phyloP scores from a whole-genome alignment of 768 basidiomycete genomes.

The Mycena rebaudengoi region DNA sequence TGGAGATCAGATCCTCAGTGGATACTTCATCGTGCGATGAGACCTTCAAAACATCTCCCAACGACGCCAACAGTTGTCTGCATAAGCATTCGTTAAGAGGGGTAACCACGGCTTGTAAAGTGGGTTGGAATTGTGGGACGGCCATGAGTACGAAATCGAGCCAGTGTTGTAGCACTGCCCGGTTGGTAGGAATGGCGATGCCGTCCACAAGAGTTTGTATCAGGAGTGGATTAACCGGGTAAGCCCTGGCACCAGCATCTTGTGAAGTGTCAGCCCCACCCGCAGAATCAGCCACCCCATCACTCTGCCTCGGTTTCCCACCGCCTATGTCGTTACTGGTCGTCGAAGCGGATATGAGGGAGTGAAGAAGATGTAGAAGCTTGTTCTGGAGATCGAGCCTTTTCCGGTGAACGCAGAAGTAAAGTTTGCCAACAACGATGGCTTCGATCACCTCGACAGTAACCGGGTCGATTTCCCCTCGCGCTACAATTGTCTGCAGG shows the following conservation, averaged over 20 bases:
- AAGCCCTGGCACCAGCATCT: slow-evolving; percentile 41
- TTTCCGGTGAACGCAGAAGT: slow-evolving; percentile 70
- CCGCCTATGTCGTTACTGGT: slow-evolving; percentile 41
- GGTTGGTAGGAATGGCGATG: slow-evolving; percentile 72
- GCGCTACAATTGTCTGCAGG: slow-evolving; percentile 81
- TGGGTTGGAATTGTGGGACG: slow-evolving; percentile 82
- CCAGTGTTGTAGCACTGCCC: slow-evolving; percentile 92
- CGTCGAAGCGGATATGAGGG: slow-evolving; percentile 75
- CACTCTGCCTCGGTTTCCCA: slow-evolving; percentile 39
- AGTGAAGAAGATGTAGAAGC: slow-evolving; percentile 89
- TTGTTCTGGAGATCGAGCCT: slow-evolving; percentile 92
- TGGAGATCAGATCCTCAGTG: slow-evolving; percentile 52
- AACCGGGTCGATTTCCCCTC: slow-evolving; percentile 77
- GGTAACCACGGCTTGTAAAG: slow-evolving; percentile 69
- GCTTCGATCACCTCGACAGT: slow-evolving; percentile 73
- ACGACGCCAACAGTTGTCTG: slow-evolving; percentile 64
- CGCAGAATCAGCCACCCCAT: slow-evolving; percentile 42
- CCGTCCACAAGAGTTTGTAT: slow-evolving; percentile 86
- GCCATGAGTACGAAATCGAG: slow-evolving; percentile 95
- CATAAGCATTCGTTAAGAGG: slow-evolving; percentile 86
- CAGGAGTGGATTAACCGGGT: slow-evolving; percentile 74
- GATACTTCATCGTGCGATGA: slow-evolving; percentile 46
- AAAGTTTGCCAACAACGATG: slow-evolving; percentile 78
- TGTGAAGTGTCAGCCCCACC: slow-evolving; percentile 42
- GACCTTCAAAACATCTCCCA: slow-evolving; percentile 63